Evolutionary conservation across 176 grass and related monocot genomes (phyloP).

Genomic region (Oryza coarctata): DNA sequence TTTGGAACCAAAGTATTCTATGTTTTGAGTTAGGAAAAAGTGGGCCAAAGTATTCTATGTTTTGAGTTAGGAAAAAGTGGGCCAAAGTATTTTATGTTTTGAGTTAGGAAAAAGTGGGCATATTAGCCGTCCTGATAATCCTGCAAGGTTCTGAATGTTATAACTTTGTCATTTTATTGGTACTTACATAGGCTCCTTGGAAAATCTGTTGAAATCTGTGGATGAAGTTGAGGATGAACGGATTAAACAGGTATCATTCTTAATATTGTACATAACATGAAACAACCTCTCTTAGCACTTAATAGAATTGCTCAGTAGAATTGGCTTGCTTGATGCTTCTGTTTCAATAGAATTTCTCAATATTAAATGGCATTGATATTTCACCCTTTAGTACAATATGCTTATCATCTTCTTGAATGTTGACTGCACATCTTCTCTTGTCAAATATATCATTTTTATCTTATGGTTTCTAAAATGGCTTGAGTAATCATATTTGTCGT

Average conservation of each 20-base stretch:
- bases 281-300: not conserved
- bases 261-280: not conserved
- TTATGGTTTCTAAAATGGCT: conserved; percentile 11
- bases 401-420: conserved; percentile 1
- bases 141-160: not conserved
- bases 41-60: not conserved
- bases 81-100: not conserved
- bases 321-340: conserved; percentile 3
- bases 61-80: not conserved
- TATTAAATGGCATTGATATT: not conserved
- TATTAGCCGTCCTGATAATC: conserved; percentile 15
- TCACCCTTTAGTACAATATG: not conserved
- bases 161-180: conserved; percentile 25
- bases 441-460: conserved; percentile 1
- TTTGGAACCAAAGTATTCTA: not conserved
- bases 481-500: conserved; percentile 25
- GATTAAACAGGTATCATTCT: conserved; percentile 63
- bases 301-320: too few relatives aligned
- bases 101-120: not conserved
- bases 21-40: not conserved
- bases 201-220: conserved; percentile 74
- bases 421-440: conserved; percentile 2
- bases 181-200: conserved; percentile 74
- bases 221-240: conserved; percentile 77
- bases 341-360: not conserved